These are phyloP conservation scores for Ramalina peruviana DNA, from an alignment of 495 filamentous ascomycete genomes.

Conservation along the genomic window DNA sequence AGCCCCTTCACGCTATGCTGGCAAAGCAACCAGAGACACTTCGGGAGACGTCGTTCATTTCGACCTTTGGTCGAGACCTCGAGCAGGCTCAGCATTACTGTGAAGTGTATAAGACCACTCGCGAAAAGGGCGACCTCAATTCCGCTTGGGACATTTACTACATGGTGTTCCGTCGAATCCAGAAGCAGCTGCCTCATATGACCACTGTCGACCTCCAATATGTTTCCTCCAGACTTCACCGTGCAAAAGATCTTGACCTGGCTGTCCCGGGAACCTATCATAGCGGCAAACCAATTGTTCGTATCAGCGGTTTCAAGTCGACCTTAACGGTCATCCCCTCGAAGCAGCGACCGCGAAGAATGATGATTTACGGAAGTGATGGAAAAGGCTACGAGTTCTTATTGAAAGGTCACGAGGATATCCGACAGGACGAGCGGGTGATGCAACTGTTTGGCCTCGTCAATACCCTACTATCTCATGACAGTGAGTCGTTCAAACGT, in stretches of 20 bases:
- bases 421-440: constrained; percentile 93
- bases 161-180: constrained; percentile 89
- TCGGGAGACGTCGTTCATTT: constrained; percentile 92
- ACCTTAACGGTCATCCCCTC: constrained; percentile 87
- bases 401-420: constrained; percentile 96
- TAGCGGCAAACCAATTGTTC: constrained; percentile 71
- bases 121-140: constrained; percentile 86
- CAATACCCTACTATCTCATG: constrained; percentile 83
- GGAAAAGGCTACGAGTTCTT: constrained; percentile 72
- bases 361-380: constrained; percentile 79
- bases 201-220: constrained; percentile 90
- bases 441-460: constrained; percentile 97
- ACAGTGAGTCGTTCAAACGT: constrained; percentile 90
- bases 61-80: constrained; percentile 89
- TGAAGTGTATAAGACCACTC: constrained; percentile 70
- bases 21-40: constrained; percentile 84
- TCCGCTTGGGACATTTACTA: constrained; percentile 99
- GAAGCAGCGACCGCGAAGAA: constrained; percentile 85
- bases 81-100: constrained; percentile 93
- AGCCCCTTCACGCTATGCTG: constrained; percentile 81
- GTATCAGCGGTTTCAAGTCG: constrained; percentile 77
- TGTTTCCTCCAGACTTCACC: constrained; percentile 81
- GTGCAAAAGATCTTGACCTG: constrained; percentile 69
- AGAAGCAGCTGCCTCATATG: constrained; percentile 80
- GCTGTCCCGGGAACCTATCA: constrained; percentile 90